Conservation (phyloP, 352 stramenopile species). For the Globisporangium paddicum region DNA sequence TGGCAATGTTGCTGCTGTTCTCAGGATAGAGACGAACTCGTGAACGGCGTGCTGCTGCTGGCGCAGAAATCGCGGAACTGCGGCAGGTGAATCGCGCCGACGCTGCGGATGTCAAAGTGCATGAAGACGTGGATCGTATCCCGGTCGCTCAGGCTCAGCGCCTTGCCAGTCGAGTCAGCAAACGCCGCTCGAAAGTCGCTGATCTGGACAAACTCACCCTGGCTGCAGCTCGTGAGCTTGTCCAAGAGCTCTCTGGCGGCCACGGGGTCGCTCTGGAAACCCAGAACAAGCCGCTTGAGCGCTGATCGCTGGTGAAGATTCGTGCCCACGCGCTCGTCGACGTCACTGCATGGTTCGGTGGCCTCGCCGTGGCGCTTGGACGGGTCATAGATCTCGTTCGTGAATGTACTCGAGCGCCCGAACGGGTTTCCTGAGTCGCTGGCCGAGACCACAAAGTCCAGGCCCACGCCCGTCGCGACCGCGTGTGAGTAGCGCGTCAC, state of each 20-base stretch:
- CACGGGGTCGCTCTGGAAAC: conserved; percentile 16
- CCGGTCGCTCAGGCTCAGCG: conserved; percentile 25
- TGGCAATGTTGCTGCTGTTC: background rate
- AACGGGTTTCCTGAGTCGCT: conserved; percentile 62
- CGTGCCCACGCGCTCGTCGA: conserved; percentile 50
- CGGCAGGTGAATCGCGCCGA: conserved; percentile 47
- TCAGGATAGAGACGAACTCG: background rate
- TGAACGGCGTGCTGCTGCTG: background rate
- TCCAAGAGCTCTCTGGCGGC: conserved; percentile 4
- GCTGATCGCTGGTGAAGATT: conserved; percentile 60
- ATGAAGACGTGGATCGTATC: conserved; percentile 79
- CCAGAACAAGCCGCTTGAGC: conserved; percentile 34
- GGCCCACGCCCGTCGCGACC: conserved; percentile 41
- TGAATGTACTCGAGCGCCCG: conserved; percentile 61
- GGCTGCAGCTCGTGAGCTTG: conserved; percentile 4
- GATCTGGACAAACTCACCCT: conserved; percentile 38
- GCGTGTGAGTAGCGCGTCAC: conserved; percentile 74
- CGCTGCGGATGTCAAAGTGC: conserved; percentile 64
- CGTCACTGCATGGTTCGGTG: conserved; percentile 43
- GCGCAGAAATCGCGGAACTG: conserved; percentile 36
- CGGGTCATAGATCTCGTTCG: conserved; percentile 61
- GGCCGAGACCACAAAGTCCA: conserved; percentile 47
- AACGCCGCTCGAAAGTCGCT: conserved; percentile 35
- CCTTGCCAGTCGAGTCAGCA: background rate
- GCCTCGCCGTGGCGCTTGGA: conserved; percentile 66